phyloP scores from a whole-genome alignment of 2,329 filamentous ascomycete genomes.

The Huntiella savannae region DNA sequence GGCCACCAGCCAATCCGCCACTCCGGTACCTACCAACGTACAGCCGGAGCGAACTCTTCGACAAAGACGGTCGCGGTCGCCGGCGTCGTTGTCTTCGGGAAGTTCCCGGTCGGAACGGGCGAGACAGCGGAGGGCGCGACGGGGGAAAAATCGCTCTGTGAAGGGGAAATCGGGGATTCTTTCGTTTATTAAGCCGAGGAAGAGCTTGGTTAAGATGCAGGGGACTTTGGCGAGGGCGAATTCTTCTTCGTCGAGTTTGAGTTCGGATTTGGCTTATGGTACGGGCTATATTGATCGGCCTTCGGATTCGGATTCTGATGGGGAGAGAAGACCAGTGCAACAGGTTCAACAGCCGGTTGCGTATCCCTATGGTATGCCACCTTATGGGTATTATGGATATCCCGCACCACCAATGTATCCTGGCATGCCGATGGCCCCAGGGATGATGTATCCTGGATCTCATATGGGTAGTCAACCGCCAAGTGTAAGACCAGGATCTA shows the following conservation, averaged over 20 bases:
- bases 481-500: neutral
- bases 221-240: no score
- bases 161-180: no score
- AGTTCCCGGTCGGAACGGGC: no score
- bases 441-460: neutral
- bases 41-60: no score
- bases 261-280: slow-evolving; percentile 51
- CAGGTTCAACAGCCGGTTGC: slow-evolving; percentile 4
- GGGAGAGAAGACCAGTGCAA: neutral
- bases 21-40: no score
- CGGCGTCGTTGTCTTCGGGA: no score
- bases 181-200: no score
- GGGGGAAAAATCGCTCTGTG: no score
- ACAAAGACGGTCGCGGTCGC: no score
- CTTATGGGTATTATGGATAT: slow-evolving; percentile 2
- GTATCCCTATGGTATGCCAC: slow-evolving; percentile 2
- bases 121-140: no score
- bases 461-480: neutral
- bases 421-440: neutral
- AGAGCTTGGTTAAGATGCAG: no score
- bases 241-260: slow-evolving; percentile 45
- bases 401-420: neutral
- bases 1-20: no score
- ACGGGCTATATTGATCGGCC: slow-evolving; percentile 31
- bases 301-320: slow-evolving; percentile 9